These are phyloP conservation scores for Achlya hypogyna DNA, from an alignment of 352 stramenopile genomes.

Conservation along the genomic window DNA sequence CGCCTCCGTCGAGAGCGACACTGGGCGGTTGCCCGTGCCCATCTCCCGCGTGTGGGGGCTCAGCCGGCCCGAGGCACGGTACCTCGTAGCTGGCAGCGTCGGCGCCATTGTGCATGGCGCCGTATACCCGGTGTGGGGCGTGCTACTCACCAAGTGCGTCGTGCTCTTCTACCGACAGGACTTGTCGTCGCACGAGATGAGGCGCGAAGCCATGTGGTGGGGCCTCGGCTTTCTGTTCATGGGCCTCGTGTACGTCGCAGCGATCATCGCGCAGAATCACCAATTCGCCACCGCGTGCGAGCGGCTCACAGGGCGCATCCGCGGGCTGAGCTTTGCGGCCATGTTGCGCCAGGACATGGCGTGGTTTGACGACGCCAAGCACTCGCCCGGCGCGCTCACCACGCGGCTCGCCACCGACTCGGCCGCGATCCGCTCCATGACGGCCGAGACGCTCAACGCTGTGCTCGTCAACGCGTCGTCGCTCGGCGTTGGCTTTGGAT, in stretches of 20 bases:
- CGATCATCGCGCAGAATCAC: constrained; percentile 26
- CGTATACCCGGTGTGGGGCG: constrained; percentile 15
- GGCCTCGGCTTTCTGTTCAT: constrained; percentile 26
- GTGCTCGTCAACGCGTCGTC: constrained; percentile 27
- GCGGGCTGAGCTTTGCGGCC: constrained; percentile 9
- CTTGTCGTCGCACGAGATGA: constrained; percentile 21
- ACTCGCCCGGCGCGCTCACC: constrained; percentile 20
- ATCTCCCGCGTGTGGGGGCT: constrained; percentile 38
- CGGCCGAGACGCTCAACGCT: constrained; percentile 28
- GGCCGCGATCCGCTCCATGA: constrained; percentile 22
- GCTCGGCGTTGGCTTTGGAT: constrained; percentile 26
- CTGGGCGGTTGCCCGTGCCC: not conserved
- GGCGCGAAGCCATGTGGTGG: constrained; percentile 25
- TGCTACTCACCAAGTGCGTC: constrained; percentile 4
- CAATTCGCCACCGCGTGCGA: constrained; percentile 30
- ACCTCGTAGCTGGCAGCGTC: not conserved
- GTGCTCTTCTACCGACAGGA: constrained; percentile 3
- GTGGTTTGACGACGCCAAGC: constrained; percentile 17
- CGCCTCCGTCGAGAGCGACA: constrained; percentile 1
- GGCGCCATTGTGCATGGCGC: constrained; percentile 10
- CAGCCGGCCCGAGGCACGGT: constrained; percentile 28
- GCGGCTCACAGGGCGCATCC: constrained; percentile 9
- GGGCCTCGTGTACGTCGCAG: constrained; percentile 25
- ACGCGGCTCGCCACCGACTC: constrained; percentile 22
- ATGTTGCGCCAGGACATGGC: constrained; percentile 30